Percentiles rank a stretch among this genome's conserved stretches.
These are phyloP conservation scores for Gamarada debralockiae DNA, from an alignment of 495 filamentous ascomycete species.

Conservation along the genomic window DNA sequence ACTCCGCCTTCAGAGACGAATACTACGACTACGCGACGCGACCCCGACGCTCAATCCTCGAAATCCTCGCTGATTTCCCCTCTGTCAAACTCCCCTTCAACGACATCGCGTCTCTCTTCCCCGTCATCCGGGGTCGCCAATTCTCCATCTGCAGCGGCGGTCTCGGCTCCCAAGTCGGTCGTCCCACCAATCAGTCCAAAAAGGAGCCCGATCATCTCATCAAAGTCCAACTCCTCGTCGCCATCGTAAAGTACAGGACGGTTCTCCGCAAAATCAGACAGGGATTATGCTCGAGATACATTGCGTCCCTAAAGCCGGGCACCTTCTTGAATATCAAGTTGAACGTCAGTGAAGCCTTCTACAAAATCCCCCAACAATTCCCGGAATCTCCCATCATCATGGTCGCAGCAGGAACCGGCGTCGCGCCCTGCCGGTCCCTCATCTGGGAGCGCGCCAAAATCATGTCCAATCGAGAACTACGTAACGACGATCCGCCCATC, in stretches of 20 bases:
- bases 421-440: conserved; percentile 83
- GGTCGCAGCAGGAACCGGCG: conserved; percentile 84
- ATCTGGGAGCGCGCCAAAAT: conserved; percentile 57
- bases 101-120: conserved; percentile 65
- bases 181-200: neutral
- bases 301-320: conserved; percentile 57
- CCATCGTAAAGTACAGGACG: conserved; percentile 89
- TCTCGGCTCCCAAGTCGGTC: conserved; percentile 17
- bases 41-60: conserved; percentile 84
- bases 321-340: conserved; percentile 56
- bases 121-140: conserved; percentile 70
- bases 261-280: conserved; percentile 81
- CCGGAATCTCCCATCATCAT: conserved; percentile 57
- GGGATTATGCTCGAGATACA: conserved; percentile 86
- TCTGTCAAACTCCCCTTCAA: conserved; percentile 77
- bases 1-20: conserved; percentile 76
- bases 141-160: conserved; percentile 87
- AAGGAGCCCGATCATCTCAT: conserved; percentile 19
- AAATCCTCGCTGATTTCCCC: conserved; percentile 87
- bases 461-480: conserved; percentile 22
- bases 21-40: conserved; percentile 94
- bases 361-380: neutral
- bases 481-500: conserved; percentile 16
- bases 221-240: conserved; percentile 73
- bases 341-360: neutral